These are phyloP conservation scores for Cordyceps militaris DNA, from an alignment of 2,329 filamentous ascomycete species.

Conservation along the genomic window DNA sequence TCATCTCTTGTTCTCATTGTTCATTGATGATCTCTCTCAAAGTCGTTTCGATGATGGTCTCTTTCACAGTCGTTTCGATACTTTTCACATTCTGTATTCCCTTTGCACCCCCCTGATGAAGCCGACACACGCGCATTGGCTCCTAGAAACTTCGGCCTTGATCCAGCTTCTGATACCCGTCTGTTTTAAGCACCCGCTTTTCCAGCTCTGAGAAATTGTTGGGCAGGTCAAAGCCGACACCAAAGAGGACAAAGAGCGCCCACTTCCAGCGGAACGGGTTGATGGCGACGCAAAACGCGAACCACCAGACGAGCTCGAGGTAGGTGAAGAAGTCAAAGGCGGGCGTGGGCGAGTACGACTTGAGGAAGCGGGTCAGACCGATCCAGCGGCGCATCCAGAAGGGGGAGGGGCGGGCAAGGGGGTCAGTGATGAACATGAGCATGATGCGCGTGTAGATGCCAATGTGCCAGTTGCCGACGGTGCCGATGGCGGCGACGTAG, in stretches of 20 bases:
- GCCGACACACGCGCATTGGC: background rate
- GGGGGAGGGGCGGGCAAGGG: constrained; percentile 61
- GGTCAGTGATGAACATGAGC: constrained; percentile 79
- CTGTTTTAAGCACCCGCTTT: constrained; percentile 48
- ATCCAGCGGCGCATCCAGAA: constrained; percentile 83
- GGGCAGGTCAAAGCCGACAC: constrained; percentile 61
- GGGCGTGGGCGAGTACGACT: constrained; percentile 59
- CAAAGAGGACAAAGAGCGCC: constrained; percentile 76
- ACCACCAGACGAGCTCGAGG: constrained; percentile 79
- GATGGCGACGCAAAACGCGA: constrained; percentile 66
- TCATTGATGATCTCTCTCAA: no score
- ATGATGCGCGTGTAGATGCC: constrained; percentile 82
- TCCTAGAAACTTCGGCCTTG: constrained; percentile 18
- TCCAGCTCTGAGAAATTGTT: constrained; percentile 60
- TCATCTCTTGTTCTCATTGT: no score
- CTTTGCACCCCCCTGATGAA: no score
- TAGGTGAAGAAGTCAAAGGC: constrained; percentile 91
- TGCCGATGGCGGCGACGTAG: constrained; percentile 72
- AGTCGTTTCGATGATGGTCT: no score
- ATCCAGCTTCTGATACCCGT: constrained; percentile 28
- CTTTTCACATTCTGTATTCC: no score
- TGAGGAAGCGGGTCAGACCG: constrained; percentile 70
- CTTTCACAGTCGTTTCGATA: no score
- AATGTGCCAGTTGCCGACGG: constrained; percentile 82
- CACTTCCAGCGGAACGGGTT: constrained; percentile 91